phyloP scores from a whole-genome alignment of 2,329 filamentous ascomycete genomes.

The Hyphodiscus sp. region DNA sequence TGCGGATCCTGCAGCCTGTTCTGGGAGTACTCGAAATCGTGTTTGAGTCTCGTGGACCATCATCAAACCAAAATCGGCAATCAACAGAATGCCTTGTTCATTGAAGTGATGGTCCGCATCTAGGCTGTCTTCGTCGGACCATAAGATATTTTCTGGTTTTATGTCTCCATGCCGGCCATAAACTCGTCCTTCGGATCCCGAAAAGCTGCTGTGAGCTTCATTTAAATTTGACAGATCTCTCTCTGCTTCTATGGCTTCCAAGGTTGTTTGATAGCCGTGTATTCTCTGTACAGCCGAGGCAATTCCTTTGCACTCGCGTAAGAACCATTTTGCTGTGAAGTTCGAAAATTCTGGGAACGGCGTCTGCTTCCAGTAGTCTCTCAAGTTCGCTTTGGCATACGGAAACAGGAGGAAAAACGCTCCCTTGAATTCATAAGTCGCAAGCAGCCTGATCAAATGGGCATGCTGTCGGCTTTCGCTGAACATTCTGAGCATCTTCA shows the following conservation, averaged over 20 bases:
- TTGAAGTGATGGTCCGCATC: conserved; percentile 5
- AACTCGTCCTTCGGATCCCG: conserved; percentile 7
- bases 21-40: conserved; percentile 23
- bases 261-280: conserved; percentile 18
- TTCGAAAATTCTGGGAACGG: conserved; percentile 8
- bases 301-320: conserved; percentile 26
- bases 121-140: conserved; percentile 11
- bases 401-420: conserved; percentile 28
- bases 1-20: conserved; percentile 12
- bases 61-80: conserved; percentile 3
- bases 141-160: conserved; percentile 1
- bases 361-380: conserved; percentile 23
- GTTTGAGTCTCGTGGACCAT: conserved; percentile 30
- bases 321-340: conserved; percentile 19
- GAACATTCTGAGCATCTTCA: not conserved
- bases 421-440: conserved; percentile 18
- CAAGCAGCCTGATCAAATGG: conserved; percentile 27
- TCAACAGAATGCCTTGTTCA: conserved; percentile 20
- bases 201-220: conserved; percentile 2
- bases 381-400: conserved; percentile 22
- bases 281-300: conserved; percentile 20
- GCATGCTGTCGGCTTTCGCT: not conserved
- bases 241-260: conserved; percentile 2
- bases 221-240: not conserved
- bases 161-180: conserved; percentile 21